Base-by-base conservation (phyloP, 345 rosid species). In the Populus alba region DNA sequence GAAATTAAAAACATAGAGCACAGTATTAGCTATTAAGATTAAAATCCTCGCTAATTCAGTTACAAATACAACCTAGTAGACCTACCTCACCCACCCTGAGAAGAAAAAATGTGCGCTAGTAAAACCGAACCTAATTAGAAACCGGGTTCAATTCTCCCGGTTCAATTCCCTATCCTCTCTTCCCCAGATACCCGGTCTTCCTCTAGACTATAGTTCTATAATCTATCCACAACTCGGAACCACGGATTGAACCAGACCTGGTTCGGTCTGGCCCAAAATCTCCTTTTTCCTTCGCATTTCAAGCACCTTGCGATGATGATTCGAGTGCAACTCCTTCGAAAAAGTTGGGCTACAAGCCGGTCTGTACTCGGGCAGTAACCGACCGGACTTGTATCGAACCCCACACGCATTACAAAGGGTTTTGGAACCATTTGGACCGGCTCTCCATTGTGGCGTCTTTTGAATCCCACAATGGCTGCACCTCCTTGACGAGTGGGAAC, bases 301-400 rank as follows among this genome's bases (percentile, higher is more conserved):
- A 70, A 93, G 76, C 69, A 95, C 99, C 81, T 91, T 93, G 75
- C 96, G 82, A 86, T 93, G 99, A 72, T 91, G 92, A 85, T 95
- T 93, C 23, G 96, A 95, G 82, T 95, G 99, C 79, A 88, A 69
- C 65, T 89, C 89, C 33, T 84, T 85, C 16, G 97, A 92, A 57
- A 92, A 92, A 0, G 99, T 93, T 23, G 98, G 99, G 85, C 99
- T 95, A 65, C 94, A 88, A 57, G 97, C 98, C 4, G 99, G 98
- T 79, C 99, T 81, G 76, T 93, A 95, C 75, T 95, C 98, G 17
- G 99, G 98, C 39, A 91, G 78, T 12, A 95, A 85, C 77, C 99
- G 88, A 31, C 99, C 99, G 25, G 98, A 95, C 80, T 95, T 95
- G 81, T 80, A 93, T 82, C 98, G 82, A 65, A 95, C 98, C 9